phyloP scores from a whole-genome alignment of 371 early-diverging fungal genomes.

The Lichtheimia hyalospora region DNA sequence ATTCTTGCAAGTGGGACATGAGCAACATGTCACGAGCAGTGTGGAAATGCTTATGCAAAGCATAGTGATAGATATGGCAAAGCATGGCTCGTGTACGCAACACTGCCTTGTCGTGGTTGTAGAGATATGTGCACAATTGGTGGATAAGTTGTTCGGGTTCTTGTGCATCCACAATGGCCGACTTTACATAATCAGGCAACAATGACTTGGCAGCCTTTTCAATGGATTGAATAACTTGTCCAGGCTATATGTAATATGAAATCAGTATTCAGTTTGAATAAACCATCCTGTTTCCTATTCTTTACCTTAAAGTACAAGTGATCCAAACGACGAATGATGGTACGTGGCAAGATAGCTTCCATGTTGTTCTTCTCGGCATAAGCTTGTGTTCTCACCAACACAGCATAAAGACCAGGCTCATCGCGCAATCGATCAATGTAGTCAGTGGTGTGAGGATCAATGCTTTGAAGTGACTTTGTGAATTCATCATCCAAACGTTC shows the following conservation, averaged over 20 bases:
- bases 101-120: slow-evolving; percentile 82
- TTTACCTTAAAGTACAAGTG: slow-evolving; percentile 93
- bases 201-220: slow-evolving; percentile 38
- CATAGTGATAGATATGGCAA: slow-evolving; percentile 95
- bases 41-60: slow-evolving; percentile 92
- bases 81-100: slow-evolving; percentile 95
- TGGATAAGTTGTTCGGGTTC: slow-evolving; percentile 71
- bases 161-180: slow-evolving; percentile 39
- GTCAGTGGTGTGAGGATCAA: slow-evolving; percentile 96
- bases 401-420: slow-evolving; percentile 83
- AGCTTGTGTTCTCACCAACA: slow-evolving; percentile 84
- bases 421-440: slow-evolving; percentile 94
- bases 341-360: slow-evolving; percentile 65
- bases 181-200: slow-evolving; percentile 41
- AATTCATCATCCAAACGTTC: slow-evolving; percentile 98
- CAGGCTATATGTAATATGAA: slow-evolving; percentile 28
- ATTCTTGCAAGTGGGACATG: slow-evolving; percentile 97
- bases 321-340: slow-evolving; percentile 87
- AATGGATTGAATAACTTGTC: slow-evolving; percentile 52
- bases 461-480: slow-evolving; percentile 89
- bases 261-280: no score
- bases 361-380: slow-evolving; percentile 72
- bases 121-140: slow-evolving; percentile 83
- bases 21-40: slow-evolving; percentile 94
- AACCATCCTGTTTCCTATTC: no score